Evolutionary conservation across 345 rosid genomes (phyloP), one percentile per base, ranked within the genome.

Genomic region (Aegle marmelos): DNA sequence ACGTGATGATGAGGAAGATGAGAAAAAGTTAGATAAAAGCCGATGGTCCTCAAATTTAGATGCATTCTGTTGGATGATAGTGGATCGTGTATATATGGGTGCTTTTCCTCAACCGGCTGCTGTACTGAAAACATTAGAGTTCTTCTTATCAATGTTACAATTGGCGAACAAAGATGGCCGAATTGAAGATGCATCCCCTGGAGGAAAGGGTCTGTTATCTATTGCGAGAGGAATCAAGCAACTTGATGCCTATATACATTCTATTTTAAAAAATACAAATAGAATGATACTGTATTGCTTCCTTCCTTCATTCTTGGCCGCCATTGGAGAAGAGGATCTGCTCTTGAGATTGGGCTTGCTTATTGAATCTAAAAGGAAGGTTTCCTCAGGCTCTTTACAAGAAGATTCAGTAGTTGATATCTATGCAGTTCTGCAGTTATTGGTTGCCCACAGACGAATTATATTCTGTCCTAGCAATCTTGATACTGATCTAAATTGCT

Each of bases 1-100:
- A 83, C 97, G 98, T 86, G 99, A 96, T 81, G 99, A 96, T 82
- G 99, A 96, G 86, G 99, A 96, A 88, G 90, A 94, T 81, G 91
- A 87, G 77, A 94, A 94, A 88, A 94, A 89, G 89, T 88, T 96
- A 74, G 98, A 96, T 73, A 94, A 92, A 87, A 84, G 83, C 82
- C 87, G 92, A 78, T 96, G 99, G 99, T 91, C 99, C 69, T 87
- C 91, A 7, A 96, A 96, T 83, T 85, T 96, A 81, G 99, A 96
- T 84, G 88, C 98, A 28, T 88, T 96, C 78, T 94, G 98, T 82
- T 92, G 95, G 97, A 90, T 91, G 95, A 88, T 94, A 81, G 98
- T 96, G 81, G 99, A 96, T 82, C 94, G 98, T 68, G 92, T 91
- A 45, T 96, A 91, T 80, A 96, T 94, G 97, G 98, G 98, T 82